Evolutionary conservation across 2,329 filamentous ascomycete genomes (phyloP), one percentile per base, ranked within the genome.

Genomic region (Huntiella savannae): DNA sequence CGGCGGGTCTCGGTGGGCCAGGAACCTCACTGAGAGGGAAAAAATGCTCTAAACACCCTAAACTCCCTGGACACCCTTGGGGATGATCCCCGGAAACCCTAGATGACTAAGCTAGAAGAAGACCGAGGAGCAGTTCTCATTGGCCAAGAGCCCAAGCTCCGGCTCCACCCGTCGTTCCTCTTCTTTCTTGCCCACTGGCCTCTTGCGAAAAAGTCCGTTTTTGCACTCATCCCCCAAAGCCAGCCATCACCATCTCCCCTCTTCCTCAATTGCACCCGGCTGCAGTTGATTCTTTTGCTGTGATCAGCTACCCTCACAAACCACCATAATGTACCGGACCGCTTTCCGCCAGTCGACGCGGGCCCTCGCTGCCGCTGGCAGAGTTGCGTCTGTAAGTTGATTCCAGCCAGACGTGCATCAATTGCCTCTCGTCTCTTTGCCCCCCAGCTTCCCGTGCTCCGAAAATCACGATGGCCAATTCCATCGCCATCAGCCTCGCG

Each of bases 261-360:
- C 63, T 61, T 63, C 62, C 52, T 54, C 73, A 74, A 71, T 75
- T 75, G 71, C 70, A 67, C 63, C 58, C 58, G 54, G 62, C 63
- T 69, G 73, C 73, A 76, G 75, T 77, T 77, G 74, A 66, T 67
- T 66, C 64, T 63, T 62, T 64, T 66, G 60, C 61, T 49, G 48
- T 49, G 48, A 47, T 46, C 48, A 49, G 48, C 48, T 49, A 49
- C 48, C 48, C 44, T 44, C 22, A 7, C 40, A 52, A 47, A 47
- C 43, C 50, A 42, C 59, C 57, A 73, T 65, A 71, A 95, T 96
- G 88, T 93, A 95, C 77, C 85, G 88, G 73, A 93, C 83, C 79
- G 87, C 88, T 74, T 77, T 96, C 71, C 79, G 87, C 74, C 86
- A 93, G 76, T 92, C 86, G 68, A 82, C 82, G 73, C 86, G 87